These are phyloP conservation scores for Botrytis galanthina DNA, from an alignment of 2,329 filamentous ascomycete genomes.

Conservation along the genomic window DNA sequence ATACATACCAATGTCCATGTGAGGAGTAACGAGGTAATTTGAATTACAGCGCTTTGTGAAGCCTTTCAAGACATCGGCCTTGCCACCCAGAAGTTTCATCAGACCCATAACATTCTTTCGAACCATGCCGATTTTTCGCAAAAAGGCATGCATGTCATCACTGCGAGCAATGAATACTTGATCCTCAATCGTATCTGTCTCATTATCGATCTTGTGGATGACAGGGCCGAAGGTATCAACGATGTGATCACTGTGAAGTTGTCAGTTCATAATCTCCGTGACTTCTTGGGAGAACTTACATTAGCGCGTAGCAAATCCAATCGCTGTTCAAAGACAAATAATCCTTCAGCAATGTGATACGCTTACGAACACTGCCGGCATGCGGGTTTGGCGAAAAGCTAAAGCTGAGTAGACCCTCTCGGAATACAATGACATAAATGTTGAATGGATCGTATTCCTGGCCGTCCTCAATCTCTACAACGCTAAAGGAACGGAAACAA, in stretches of 20 bases:
- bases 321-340: slow-evolving; percentile 93
- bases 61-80: slow-evolving; percentile 96
- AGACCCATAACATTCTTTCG: slow-evolving; percentile 94
- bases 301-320: slow-evolving; percentile 98
- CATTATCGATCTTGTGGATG: slow-evolving; percentile 80
- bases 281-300: slow-evolving; percentile 55
- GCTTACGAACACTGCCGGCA: slow-evolving; percentile 81
- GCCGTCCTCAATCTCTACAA: slow-evolving; percentile 72
- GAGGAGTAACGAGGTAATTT: slow-evolving; percentile 90
- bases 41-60: slow-evolving; percentile 99
- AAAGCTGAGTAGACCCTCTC: slow-evolving; percentile 92
- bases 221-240: slow-evolving; percentile 92
- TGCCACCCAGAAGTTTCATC: slow-evolving; percentile 89
- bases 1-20: slow-evolving; percentile 95
- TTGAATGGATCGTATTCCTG: slow-evolving; percentile 93
- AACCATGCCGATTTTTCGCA: slow-evolving; percentile 83
- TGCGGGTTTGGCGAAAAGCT: slow-evolving; percentile 87
- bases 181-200: slow-evolving; percentile 92
- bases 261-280: slow-evolving; percentile 18
- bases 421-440: slow-evolving; percentile 94
- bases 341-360: slow-evolving; percentile 89
- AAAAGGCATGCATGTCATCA: slow-evolving; percentile 83
- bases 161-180: slow-evolving; percentile 89
- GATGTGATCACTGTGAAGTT: slow-evolving; percentile 73
- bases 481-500: slow-evolving; percentile 89